Base-by-base conservation (phyloP, 2,329 filamentous ascomycete species). In the Phyllosticta citrichinensis region DNA sequence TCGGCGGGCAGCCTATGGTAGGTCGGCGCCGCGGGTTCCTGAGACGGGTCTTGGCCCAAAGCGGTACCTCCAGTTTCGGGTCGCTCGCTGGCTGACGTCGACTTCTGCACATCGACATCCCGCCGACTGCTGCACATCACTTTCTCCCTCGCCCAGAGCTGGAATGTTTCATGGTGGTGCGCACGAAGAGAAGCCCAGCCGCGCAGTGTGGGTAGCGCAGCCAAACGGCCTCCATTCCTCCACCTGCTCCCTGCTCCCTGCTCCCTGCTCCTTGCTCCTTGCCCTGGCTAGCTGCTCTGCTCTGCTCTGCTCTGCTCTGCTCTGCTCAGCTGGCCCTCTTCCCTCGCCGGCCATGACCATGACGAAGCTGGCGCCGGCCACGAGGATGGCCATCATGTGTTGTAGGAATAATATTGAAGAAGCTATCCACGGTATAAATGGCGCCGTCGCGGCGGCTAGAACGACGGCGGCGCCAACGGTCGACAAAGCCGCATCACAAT, bases 151-250 rank as follows among this genome's bases (percentile, higher is more conserved):
- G 51, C 51, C 57, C 57, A 58, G 47, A 14, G 33, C 52, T 60
- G 58, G 58, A 60, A 60, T 60, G 58, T 60, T 60, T 60, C 58
- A 60, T 56, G 51, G 58, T 40, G 35, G 58, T 40, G 35, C 35
- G 35, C 35, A 40, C 27, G 27, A 14, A 40, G 40, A n/a, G 40
- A 8, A 30, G 40, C 40, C 12, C 40, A 47, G 40, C n/a, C 3
- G 12, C n/a, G 40, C 35, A 40, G 40, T 47, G 40, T 47, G 40
- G 40, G 40, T 47, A n/a, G 40, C n/a, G 40, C 40, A 47, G 40
- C 40, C 40, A n/a, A 47, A 47, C 40, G 40, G 40, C 40, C 17
- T 47, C n/a, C 40, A 17, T 47, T n/a, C 40, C 40, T 8, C 14
- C 14, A 11, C 33, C 33, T 40, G 27, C 27, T 30, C 27, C 27